Base-by-base conservation (phyloP, 768 basidiomycete genomes). In the Leccinum incarnatum region DNA sequence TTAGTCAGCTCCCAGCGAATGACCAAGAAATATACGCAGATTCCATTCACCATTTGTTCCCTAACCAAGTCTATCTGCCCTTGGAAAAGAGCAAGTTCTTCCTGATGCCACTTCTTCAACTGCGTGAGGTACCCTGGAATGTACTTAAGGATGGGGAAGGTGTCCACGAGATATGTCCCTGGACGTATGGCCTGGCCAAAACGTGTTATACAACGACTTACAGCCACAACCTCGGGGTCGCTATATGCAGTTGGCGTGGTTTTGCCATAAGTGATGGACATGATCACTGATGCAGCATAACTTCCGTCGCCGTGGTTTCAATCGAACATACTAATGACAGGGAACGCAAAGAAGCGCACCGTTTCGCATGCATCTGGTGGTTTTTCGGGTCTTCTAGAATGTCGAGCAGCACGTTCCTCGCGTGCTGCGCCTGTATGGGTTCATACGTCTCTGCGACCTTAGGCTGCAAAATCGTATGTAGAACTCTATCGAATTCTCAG, bases 21-120 rank as follows among this genome's bases (percentile, higher is more conserved):
- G 0, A 10, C 8, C 2, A 1, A 10, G 5, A 1, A 23, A 19
- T 12, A 6, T 4, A 27, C 0, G n/a, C 29, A 30, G 9, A 17
- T 25, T 45, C 17, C 36, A 61, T 59, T 46, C 34, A 74, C 76
- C 65, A 77, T 65, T 19, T 67, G 62, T 37, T 65, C 58, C n/a
- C 65, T 59, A 11, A 73, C 73, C 8, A 49, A 51, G 11, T 72
- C 63, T 14, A 78, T 29, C 57, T 75, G 75, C 0, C 69, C 59
- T 11, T 61, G 37, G 55, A 72, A 79, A 37, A 78, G 60, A 1
- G 49, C 62, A 11, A 75, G 65, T 60, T 79, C 78, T 50, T 78
- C 74, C 30, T 62, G n/a, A 61, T 88, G 86, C 40, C 83, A 83
- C 4, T 75, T 72, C 57, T 76, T 78, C 6, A 89, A 70, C 57